Percentiles rank a stretch among this genome's conserved stretches.
These are phyloP conservation scores for Serendipita sp. DNA, from an alignment of 768 basidiomycete genomes.

Conservation along the genomic window DNA sequence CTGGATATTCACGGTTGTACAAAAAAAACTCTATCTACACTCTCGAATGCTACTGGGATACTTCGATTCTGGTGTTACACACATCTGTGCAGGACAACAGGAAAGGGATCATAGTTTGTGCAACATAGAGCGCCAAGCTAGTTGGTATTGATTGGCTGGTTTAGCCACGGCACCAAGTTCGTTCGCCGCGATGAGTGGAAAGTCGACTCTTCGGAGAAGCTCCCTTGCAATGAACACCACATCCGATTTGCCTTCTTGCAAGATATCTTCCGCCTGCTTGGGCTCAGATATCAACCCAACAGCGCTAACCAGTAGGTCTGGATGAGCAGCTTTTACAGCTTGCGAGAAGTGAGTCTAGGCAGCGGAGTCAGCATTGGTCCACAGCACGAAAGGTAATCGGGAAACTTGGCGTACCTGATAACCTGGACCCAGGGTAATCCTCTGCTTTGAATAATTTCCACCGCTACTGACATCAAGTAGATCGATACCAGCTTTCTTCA, in stretches of 20 bases:
- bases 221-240: slow-evolving; percentile 52
- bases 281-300: slow-evolving; percentile 63
- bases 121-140: slow-evolving; percentile 33
- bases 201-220: slow-evolving; percentile 48
- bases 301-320: slow-evolving; percentile 36
- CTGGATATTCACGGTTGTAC: too few species aligned
- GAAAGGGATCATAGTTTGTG: background rate
- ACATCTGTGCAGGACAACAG: too few species aligned
- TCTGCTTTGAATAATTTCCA: slow-evolving; percentile 45
- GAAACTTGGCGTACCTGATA: slow-evolving; percentile 35
- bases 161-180: slow-evolving; percentile 48
- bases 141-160: slow-evolving; percentile 55
- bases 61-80: too few species aligned
- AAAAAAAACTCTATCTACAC: background rate
- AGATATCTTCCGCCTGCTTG: slow-evolving; percentile 40
- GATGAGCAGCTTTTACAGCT: slow-evolving; percentile 42
- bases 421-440: slow-evolving; percentile 37
- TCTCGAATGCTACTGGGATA: background rate
- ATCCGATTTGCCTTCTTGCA: slow-evolving; percentile 53
- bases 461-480: slow-evolving; percentile 59
- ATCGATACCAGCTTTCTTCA: slow-evolving; percentile 50
- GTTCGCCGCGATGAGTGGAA: slow-evolving; percentile 43
- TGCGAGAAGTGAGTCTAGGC: slow-evolving; percentile 56
- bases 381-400: background rate
- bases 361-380: slow-evolving; percentile 10